Conservation (phyloP, 768 basidiomycete genomes). For the Ramaria rubella region DNA sequence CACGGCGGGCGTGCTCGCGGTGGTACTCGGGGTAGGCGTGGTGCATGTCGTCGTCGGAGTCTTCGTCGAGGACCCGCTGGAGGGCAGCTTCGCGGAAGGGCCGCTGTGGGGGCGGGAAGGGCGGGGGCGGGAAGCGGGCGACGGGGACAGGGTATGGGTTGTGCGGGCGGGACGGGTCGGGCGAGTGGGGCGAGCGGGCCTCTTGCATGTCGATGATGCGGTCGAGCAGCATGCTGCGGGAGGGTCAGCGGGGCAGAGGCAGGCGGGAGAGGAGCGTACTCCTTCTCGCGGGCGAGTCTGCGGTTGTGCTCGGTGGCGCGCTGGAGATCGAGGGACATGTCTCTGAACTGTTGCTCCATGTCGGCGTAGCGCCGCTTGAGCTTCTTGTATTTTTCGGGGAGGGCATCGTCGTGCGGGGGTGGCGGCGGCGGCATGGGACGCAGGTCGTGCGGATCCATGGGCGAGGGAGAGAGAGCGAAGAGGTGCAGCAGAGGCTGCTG, state of each 20-base stretch:
- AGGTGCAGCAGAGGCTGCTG: neutral
- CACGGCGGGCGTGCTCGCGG: neutral
- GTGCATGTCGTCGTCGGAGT: constrained; percentile 2
- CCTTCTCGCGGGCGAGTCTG: neutral
- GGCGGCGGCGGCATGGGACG: neutral
- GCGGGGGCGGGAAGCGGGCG: neutral
- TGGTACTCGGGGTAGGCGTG: neutral
- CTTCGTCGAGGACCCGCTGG: constrained; percentile 3
- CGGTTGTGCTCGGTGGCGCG: constrained; percentile 10
- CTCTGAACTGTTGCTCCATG: constrained; percentile 1
- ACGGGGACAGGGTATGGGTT: neutral
- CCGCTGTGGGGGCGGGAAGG: neutral
- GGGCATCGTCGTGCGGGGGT: neutral
- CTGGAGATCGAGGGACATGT: neutral
- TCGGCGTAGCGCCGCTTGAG: constrained; percentile 5
- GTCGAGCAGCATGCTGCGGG: constrained; percentile 6
- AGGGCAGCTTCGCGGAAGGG: constrained; percentile 7
- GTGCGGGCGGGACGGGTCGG: neutral
- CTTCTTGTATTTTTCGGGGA: constrained; percentile 2
- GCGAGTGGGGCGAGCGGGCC: neutral
- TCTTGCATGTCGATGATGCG: constrained; percentile 1
- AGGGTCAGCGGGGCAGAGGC: neutral
- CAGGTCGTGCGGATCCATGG: neutral
- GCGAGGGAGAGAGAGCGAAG: neutral
- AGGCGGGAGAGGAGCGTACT: neutral